Conservation (phyloP, 352 stramenopile genomes). For the Phytopythium sindhum region DNA sequence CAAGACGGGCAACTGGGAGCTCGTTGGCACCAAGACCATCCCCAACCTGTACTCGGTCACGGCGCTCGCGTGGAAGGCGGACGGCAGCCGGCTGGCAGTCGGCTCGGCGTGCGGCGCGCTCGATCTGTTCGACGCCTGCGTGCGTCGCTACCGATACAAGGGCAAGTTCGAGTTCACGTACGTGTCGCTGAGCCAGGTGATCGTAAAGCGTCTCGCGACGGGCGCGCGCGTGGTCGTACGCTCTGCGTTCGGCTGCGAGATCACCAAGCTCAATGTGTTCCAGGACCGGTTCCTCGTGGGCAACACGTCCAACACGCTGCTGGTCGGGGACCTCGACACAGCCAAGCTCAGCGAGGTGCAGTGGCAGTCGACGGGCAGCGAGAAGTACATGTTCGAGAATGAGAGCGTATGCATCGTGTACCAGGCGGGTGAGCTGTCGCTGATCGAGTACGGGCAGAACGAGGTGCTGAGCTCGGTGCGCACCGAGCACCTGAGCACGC, state of each 20-base stretch:
- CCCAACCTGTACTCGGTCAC: conserved; percentile 93
- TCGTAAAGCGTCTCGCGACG: conserved; percentile 89
- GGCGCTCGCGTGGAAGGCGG: conserved; percentile 88
- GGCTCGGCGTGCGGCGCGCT: conserved; percentile 89
- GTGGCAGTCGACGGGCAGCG: conserved; percentile 81
- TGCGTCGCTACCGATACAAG: conserved; percentile 91
- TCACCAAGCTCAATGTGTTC: conserved; percentile 95
- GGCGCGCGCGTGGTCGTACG: conserved; percentile 86
- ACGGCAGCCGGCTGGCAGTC: conserved; percentile 87
- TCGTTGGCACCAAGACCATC: conserved; percentile 77
- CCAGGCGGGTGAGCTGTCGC: conserved; percentile 87
- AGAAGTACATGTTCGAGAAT: conserved; percentile 97
- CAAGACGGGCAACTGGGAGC: conserved; percentile 85
- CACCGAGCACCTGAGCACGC: conserved; percentile 90
- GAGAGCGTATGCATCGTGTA: conserved; percentile 90
- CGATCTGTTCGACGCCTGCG: conserved; percentile 92
- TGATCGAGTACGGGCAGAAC: conserved; percentile 94
- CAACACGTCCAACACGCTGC: conserved; percentile 90
- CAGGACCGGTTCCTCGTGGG: conserved; percentile 90
- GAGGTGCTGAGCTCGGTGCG: conserved; percentile 89
- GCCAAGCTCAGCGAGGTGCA: conserved; percentile 91
- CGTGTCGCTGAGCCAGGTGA: conserved; percentile 91
- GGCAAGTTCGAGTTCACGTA: conserved; percentile 96
- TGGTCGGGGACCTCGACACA: conserved; percentile 90
- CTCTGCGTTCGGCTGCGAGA: conserved; percentile 90